These are phyloP conservation scores for Pontederia paniculata DNA, from an alignment of 176 grass and related monocot species.

Conservation along the genomic window DNA sequence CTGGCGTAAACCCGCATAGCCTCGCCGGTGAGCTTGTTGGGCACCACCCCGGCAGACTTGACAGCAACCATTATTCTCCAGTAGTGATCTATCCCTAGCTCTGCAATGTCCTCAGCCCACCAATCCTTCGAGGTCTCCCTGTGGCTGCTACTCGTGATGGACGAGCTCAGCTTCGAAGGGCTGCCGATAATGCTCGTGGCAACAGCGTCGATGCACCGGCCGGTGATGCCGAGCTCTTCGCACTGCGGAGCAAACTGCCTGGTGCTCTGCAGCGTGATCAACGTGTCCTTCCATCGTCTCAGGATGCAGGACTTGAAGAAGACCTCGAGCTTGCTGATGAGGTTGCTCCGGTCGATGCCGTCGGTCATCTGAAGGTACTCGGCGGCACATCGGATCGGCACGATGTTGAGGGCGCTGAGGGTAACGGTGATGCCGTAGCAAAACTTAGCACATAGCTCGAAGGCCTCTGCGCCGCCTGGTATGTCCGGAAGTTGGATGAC, in stretches of 20 bases:
- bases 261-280: constrained; percentile 53
- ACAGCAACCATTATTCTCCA: constrained; percentile 93
- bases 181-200: constrained; percentile 41
- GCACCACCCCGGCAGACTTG: constrained; percentile 54
- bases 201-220: constrained; percentile 66
- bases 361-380: constrained; percentile 87
- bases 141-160: not conserved
- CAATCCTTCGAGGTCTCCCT: constrained; percentile 30
- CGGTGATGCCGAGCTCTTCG: constrained; percentile 74
- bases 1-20: constrained; percentile 62
- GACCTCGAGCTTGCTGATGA: constrained; percentile 63
- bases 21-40: constrained; percentile 54
- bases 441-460: constrained; percentile 86
- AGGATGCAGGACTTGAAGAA: constrained; percentile 84
- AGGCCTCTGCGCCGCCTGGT: constrained; percentile 64
- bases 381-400: constrained; percentile 62
- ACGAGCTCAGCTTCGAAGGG: not conserved
- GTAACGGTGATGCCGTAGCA: constrained; percentile 90
- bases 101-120: constrained; percentile 73
- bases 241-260: constrained; percentile 40
- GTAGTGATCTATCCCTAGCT: constrained; percentile 71
- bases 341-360: constrained; percentile 63
- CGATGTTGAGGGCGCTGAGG: constrained; percentile 74
- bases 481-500: constrained; percentile 46
- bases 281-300: constrained; percentile 87